Conservation (phyloP, 75 land plant species). For the Selaginella tamariscina region DNA sequence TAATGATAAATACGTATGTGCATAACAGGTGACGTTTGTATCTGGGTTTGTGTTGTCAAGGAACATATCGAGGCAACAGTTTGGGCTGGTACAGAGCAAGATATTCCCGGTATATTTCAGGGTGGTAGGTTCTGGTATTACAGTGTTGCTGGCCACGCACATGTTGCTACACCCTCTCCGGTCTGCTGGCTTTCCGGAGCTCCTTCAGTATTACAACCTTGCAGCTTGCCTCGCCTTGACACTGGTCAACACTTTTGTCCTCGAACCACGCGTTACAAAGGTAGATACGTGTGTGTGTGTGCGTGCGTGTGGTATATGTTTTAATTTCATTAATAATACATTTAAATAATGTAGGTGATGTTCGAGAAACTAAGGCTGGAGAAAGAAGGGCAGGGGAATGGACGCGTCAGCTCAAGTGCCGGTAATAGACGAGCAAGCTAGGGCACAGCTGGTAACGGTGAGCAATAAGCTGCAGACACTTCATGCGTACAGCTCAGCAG, state of each 20-base stretch:
- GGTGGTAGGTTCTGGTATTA: constrained; percentile 33
- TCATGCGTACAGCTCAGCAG: constrained; percentile 40
- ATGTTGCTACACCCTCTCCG: constrained; percentile 17
- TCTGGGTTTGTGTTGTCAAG: constrained; percentile 52
- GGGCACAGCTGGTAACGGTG: constrained; percentile 17
- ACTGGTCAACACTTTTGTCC: constrained; percentile 37
- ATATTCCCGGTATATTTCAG: constrained; percentile 65
- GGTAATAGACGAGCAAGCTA: constrained; percentile 14
- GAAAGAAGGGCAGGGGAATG: constrained; percentile 72
- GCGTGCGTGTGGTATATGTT: background rate
- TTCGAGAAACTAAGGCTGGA: constrained; percentile 67
- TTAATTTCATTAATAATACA: background rate
- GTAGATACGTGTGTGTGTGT: constrained; percentile 17
- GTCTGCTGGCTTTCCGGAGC: constrained; percentile 10
- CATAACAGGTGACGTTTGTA: constrained; percentile 67
- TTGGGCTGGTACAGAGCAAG: constrained; percentile 63
- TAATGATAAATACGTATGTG: too few species aligned
- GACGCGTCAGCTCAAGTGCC: constrained; percentile 8
- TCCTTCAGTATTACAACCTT: constrained; percentile 37
- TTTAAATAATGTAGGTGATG: constrained; percentile 42
- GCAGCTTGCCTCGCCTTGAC: constrained; percentile 28
- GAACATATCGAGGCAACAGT: constrained; percentile 59
- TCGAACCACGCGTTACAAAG: constrained; percentile 80
- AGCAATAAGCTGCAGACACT: constrained; percentile 35
- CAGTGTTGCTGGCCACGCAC: constrained; percentile 32